Base-by-base conservation (phyloP, 441 rosid genomes). In the Erysimum pusillum region DNA sequence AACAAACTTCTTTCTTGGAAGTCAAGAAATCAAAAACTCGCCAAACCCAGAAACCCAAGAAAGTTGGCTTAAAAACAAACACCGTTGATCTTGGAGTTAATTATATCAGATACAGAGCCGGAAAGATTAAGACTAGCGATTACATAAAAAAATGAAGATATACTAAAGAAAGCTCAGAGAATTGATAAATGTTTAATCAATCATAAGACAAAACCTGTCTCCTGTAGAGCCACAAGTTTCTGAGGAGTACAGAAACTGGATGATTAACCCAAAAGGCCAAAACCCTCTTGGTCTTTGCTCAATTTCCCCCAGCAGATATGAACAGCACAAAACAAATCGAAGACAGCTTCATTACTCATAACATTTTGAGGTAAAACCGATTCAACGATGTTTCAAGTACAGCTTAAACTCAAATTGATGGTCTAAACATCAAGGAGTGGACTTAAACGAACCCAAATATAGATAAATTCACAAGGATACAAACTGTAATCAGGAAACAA, bases 401-500 rank as follows among this genome's bases (percentile, higher is more conserved):
- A 44, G 5, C 17, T 9, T 0, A 57, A 44, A 45, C 25, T 6
- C 5, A 12, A 34, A 34, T 6, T 59, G 22, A 20, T 46, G 46
- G 54, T 17, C 56, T 34, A 45, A 51, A 28, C 25, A 58, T 22
- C 54, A 62, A 15, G 15, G 53, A 62, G 2, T 3, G 6, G 8
- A 31, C 22, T 39, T 9, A 18, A 73, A 73, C 18, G 22, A 41
- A 5, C 39, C 22, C 38, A 38, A 18, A 51, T 51, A 8, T 62
- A 7, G 1, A 52, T 13, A 63, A 52, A 17, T 31, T 12, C 52
- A 5, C 20, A 51, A 9, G 18, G 34, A 62, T 62, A 11, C 45
- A 63, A 63, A 52, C 69, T 63, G 41, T 4, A 60, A 60, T 13
- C 18, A 44, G 0, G 38, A 44, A 32, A 42, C 64, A 75, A 63